Conservation (phyloP, 2,329 filamentous ascomycete genomes). For the Neofusicoccum umdonicola region DNA sequence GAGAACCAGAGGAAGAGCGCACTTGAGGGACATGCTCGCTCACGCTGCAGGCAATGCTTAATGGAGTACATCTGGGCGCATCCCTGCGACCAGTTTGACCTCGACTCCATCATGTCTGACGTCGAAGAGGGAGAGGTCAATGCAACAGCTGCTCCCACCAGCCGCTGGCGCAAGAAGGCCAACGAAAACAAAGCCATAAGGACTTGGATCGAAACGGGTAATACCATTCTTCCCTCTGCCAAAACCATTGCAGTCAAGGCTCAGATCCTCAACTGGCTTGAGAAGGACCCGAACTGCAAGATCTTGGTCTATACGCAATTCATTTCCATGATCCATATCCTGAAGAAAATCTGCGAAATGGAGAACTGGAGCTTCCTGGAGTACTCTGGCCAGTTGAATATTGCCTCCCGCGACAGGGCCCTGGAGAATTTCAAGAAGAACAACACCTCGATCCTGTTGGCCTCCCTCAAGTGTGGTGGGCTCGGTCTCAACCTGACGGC, state of each 20-base stretch:
- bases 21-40: not conserved
- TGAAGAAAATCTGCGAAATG: slow-evolving; percentile 49
- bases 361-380: slow-evolving; percentile 50
- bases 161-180: slow-evolving; percentile 20
- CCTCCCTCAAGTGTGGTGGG: slow-evolving; percentile 58
- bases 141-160: slow-evolving; percentile 20
- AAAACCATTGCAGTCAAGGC: slow-evolving; percentile 48
- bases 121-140: not conserved
- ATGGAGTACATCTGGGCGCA: not conserved
- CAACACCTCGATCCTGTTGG: slow-evolving; percentile 49
- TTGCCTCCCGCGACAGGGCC: slow-evolving; percentile 44
- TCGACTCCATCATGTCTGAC: slow-evolving; percentile 18
- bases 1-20: slow-evolving; percentile 30
- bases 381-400: slow-evolving; percentile 51
- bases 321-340: slow-evolving; percentile 51
- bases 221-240: slow-evolving; percentile 41
- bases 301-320: slow-evolving; percentile 63
- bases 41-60: not conserved
- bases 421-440: slow-evolving; percentile 49
- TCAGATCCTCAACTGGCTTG: slow-evolving; percentile 45
- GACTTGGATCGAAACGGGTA: slow-evolving; percentile 40
- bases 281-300: slow-evolving; percentile 50
- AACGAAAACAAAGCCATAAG: slow-evolving; percentile 23
- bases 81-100: not conserved
- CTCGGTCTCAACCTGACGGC: slow-evolving; percentile 59